Base-by-base conservation (phyloP, 495 filamentous ascomycete species). In the Amniculicola lignicola region DNA sequence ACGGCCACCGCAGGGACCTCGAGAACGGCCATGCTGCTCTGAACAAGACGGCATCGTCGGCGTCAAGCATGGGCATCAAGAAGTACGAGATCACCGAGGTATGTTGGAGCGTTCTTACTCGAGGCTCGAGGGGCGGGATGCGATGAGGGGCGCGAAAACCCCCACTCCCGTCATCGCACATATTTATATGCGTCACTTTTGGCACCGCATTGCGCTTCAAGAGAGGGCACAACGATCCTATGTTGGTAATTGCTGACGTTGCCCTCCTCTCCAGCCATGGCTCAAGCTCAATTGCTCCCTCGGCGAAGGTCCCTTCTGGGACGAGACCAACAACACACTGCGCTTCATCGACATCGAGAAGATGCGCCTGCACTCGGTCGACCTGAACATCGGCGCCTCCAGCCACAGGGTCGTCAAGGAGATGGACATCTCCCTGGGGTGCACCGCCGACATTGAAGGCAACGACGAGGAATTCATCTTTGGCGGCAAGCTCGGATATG, bases 271-370 rank as follows among this genome's bases (percentile, higher is more conserved):
- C 38, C 53, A 89, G 82, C 88, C 91, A 21, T 95, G 86, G 72
- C 71, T 95, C 39, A 72, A 86, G 55, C 74, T 86, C 48, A 75
- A 85, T 47, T 90, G 87, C 67, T 76, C 74, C 12, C 77, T 96
- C 23, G 87, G 89, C 51, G 90, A 96, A 73, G 92, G 83, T 1
- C 91, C 91, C 12, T 90, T 80, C 74, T 88, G 86, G 70, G 87
- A 93, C 64, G 67, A 75, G 23, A 70, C 70, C 19, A 83, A 77
- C 35, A 79, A 89, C 60, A 81, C 80, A 54, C 80, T 95, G 33
- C 88, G 91, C 58, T 95, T 93, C 70, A 82, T 95, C 54, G 91
- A 97, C 73, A 93, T 95, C 70, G 88, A 83, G 70, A 80, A 88
- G 56, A 77, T 86, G 66, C 81, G 84, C 57, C 67, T 95, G 35